A percentile compares a stretch with the other conserved stretches of the same genome.
These are phyloP conservation scores for Madurella fahalii DNA, from an alignment of 2,329 filamentous ascomycete species.

Conservation along the genomic window DNA sequence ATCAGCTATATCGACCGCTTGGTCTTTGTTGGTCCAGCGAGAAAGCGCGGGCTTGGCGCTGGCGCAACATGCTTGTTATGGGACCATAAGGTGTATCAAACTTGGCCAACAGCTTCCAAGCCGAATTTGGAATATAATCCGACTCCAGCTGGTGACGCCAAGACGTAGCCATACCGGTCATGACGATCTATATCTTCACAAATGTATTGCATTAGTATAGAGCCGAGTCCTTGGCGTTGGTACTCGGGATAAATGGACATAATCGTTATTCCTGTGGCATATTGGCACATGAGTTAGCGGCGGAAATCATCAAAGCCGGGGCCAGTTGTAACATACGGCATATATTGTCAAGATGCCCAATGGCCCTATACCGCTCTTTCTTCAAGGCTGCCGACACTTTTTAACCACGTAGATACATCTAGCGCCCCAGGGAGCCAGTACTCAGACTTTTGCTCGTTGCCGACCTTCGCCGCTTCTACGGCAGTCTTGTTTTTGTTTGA, in stretches of 20 bases:
- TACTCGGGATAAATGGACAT: slow-evolving; percentile 11
- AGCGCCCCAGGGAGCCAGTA: slow-evolving; percentile 8
- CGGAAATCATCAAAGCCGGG: neutral
- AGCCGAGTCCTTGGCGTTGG: slow-evolving; percentile 13
- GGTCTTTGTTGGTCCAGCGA: no score
- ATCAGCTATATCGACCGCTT: no score
- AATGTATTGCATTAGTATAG: slow-evolving; percentile 8
- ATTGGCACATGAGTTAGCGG: neutral
- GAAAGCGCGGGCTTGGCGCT: neutral
- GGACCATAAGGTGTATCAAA: slow-evolving; percentile 11
- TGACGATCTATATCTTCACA: slow-evolving; percentile 12
- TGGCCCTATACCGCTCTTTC: slow-evolving; percentile 8
- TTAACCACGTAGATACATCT: slow-evolving; percentile 9
- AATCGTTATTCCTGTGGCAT: slow-evolving; percentile 10
- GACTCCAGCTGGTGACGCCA: slow-evolving; percentile 11
- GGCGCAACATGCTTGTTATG: slow-evolving; percentile 12
- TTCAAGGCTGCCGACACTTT: slow-evolving; percentile 9
- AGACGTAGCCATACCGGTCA: slow-evolving; percentile 9
- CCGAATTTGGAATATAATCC: slow-evolving; percentile 13
- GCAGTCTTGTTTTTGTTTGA: slow-evolving; percentile 3
- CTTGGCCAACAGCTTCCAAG: slow-evolving; percentile 10
- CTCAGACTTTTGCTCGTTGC: slow-evolving; percentile 1
- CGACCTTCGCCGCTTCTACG: slow-evolving; percentile 1
- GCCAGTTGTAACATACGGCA: slow-evolving; percentile 12
- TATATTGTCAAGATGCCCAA: slow-evolving; percentile 7